Percentiles rank a stretch among this genome's conserved stretches.
phyloP scores from a whole-genome alignment of 345 rosid species.

The Aquilaria sinensis region DNA sequence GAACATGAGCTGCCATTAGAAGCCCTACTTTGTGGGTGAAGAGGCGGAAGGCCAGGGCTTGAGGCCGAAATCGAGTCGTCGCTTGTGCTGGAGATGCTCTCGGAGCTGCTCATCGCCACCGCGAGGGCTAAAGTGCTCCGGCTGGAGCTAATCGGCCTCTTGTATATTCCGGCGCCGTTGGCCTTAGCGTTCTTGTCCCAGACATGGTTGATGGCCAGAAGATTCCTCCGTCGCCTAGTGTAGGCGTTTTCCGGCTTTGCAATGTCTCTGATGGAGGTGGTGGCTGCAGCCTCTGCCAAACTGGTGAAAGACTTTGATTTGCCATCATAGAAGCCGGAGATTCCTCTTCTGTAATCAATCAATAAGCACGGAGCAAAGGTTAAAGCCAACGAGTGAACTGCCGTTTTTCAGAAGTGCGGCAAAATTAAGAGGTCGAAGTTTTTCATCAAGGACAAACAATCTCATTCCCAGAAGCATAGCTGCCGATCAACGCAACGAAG shows the following conservation, averaged over 20 bases:
- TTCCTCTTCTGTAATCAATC: slow-evolving; percentile 57
- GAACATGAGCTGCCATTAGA: slow-evolving; percentile 1
- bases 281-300: slow-evolving; percentile 39
- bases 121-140: slow-evolving; percentile 67
- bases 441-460: neutral
- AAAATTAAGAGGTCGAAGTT: neutral
- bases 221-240: slow-evolving; percentile 47
- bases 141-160: slow-evolving; percentile 53
- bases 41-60: slow-evolving; percentile 53
- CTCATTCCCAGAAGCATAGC: neutral
- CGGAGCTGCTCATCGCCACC: slow-evolving; percentile 54
- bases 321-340: slow-evolving; percentile 74
- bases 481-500: neutral
- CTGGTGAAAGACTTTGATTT: slow-evolving; percentile 80
- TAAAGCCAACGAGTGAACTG: too few species aligned
- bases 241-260: slow-evolving; percentile 72
- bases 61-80: slow-evolving; percentile 47
- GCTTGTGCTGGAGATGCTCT: slow-evolving; percentile 50
- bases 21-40: slow-evolving; percentile 36
- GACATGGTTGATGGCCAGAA: slow-evolving; percentile 45
- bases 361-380: too few species aligned
- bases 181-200: slow-evolving; percentile 49
- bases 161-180: slow-evolving; percentile 47
- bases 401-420: too few species aligned
- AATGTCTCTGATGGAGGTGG: slow-evolving; percentile 49